Percentiles rank a stretch among this genome's conserved stretches.
Conservation (phyloP, 257 asterid genomes). For the Verbena officinalis region DNA sequence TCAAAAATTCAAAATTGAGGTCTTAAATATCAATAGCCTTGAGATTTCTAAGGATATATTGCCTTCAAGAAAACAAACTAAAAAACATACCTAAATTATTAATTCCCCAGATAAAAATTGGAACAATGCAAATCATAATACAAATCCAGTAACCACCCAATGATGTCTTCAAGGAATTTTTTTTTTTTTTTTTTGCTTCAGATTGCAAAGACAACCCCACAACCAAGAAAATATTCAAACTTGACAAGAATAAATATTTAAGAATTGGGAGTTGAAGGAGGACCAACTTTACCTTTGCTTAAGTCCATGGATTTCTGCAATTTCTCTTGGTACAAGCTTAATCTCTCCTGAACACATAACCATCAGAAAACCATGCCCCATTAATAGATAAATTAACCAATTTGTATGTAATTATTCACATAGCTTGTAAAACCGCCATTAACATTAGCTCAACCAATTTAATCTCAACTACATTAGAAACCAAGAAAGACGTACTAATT, state of each 20-base stretch:
- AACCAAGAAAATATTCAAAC: not conserved
- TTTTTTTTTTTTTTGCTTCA: not conserved
- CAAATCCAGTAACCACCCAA: constrained; percentile 19
- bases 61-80: constrained; percentile 10
- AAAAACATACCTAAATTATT: not conserved
- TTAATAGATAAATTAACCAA: constrained; percentile 19
- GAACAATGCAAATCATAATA: not conserved
- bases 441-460: constrained; percentile 6
- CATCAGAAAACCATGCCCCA: not conserved
- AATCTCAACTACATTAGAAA: constrained; percentile 1
- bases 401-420: not conserved
- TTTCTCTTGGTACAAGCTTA: constrained; percentile 81
- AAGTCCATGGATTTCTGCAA: constrained; percentile 62
- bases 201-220: constrained; percentile 15
- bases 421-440: constrained; percentile 12
- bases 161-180: not conserved
- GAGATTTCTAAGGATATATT: not conserved
- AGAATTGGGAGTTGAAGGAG: constrained; percentile 19
- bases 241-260: not conserved
- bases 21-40: constrained; percentile 16
- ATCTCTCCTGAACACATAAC: constrained; percentile 65
- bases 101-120: not conserved
- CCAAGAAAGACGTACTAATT: constrained; percentile 7
- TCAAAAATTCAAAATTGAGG: constrained; percentile 2
- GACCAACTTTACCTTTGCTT: constrained; percentile 64